phyloP scores from a whole-genome alignment of 768 basidiomycete species.

The Lactifluus pinguis region DNA sequence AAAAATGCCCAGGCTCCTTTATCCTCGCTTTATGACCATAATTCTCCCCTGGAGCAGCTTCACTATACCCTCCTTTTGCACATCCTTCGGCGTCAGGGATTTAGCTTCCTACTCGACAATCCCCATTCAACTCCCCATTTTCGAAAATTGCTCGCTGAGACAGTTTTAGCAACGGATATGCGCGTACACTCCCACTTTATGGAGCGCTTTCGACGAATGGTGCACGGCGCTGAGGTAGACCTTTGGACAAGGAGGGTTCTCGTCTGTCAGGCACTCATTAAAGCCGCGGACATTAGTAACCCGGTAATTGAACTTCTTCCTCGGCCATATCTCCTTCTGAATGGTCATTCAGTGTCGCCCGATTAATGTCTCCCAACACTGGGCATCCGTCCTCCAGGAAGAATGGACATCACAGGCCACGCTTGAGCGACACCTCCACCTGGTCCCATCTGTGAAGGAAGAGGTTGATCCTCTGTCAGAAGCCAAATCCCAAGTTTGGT shows the following conservation, averaged over 20 bases:
- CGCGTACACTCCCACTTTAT: constrained; percentile 82
- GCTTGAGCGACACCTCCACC: constrained; percentile 70
- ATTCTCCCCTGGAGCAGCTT: constrained; percentile 87
- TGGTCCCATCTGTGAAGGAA: constrained; percentile 49
- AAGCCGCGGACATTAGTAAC: constrained; percentile 98
- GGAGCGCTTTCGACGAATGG: constrained; percentile 44
- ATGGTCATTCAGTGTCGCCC: constrained; percentile 64
- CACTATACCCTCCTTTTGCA: constrained; percentile 76
- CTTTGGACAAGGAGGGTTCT: constrained; percentile 45
- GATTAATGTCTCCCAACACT: constrained; percentile 82
- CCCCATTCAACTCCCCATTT: constrained; percentile 40
- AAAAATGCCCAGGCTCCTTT: constrained; percentile 91
- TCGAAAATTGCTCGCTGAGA: constrained; percentile 66
- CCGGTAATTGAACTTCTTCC: constrained; percentile 52
- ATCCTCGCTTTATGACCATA: constrained; percentile 79
- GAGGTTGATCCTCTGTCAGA: constrained; percentile 49
- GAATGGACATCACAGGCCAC: constrained; percentile 89
- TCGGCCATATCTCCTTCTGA: background rate
- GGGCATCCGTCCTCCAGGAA: constrained; percentile 79
- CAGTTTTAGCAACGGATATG: constrained; percentile 94
- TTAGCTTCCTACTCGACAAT: constrained; percentile 58
- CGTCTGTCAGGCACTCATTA: constrained; percentile 85
- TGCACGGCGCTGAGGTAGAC: constrained; percentile 33
- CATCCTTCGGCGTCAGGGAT: constrained; percentile 71
- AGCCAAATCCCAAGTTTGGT: constrained; percentile 81